phyloP scores from a whole-genome alignment of 495 filamentous ascomycete species.

The Xylaria sp. region DNA sequence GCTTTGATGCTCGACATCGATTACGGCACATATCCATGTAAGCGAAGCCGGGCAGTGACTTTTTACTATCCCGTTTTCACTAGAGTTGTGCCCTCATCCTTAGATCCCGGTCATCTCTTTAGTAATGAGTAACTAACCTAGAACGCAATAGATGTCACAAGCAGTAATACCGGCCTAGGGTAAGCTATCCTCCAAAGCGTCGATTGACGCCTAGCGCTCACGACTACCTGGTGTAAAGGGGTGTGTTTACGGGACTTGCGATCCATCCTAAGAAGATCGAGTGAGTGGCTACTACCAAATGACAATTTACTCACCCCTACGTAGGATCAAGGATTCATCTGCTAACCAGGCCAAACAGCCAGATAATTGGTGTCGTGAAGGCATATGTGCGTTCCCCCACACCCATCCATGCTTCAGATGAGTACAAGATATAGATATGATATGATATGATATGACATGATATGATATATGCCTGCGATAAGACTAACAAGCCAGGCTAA shows the following conservation, averaged over 20 bases:
- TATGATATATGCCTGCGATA: not conserved
- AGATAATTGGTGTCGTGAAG: slow-evolving; percentile 86
- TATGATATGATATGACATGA: not conserved
- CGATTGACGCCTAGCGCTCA: not conserved
- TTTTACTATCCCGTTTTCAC: not conserved
- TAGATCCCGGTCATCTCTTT: not conserved
- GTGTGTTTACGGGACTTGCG: slow-evolving; percentile 74
- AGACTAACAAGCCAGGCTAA: not conserved
- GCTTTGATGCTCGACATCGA: slow-evolving; percentile 66
- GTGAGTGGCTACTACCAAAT: not conserved
- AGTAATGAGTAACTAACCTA: not conserved
- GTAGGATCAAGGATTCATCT: slow-evolving; percentile 4
- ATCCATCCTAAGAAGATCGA: slow-evolving; percentile 58
- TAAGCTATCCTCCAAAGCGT: not conserved
- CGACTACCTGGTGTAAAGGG: slow-evolving; percentile 43
- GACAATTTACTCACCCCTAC: not conserved
- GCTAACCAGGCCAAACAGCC: slow-evolving; percentile 12
- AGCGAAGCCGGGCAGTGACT: not conserved
- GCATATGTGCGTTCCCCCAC: slow-evolving; percentile 52
- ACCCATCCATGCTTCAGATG: not conserved
- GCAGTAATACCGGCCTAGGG: slow-evolving; percentile 67
- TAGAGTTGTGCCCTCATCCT: not conserved
- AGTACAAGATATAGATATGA: not conserved
- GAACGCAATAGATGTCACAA: not conserved
- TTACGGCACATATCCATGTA: slow-evolving; percentile 41